Evolutionary conservation across 2,329 filamentous ascomycete genomes (phyloP).

Genomic region (Aureobasidium uvarum): DNA sequence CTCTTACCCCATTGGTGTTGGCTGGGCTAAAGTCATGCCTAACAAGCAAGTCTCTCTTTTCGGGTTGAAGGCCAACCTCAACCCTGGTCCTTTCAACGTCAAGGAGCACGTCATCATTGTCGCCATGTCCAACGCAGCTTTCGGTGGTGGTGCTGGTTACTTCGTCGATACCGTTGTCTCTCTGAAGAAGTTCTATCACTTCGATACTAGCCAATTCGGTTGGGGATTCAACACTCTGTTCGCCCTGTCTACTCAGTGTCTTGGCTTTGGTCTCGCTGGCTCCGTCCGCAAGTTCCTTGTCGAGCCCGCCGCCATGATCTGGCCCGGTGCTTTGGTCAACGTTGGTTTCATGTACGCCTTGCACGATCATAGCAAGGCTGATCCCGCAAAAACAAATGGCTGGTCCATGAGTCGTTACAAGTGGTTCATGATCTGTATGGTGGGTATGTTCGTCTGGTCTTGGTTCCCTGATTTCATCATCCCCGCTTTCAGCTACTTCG

Average conservation of each 20-base stretch:
- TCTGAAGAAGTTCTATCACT: conserved; percentile 70
- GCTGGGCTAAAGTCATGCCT: conserved; percentile 55
- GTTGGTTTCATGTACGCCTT: conserved; percentile 73
- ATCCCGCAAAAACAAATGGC: conserved; percentile 62
- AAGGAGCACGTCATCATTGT: conserved; percentile 36
- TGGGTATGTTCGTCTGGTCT: conserved; percentile 71
- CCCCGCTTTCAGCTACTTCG: conserved; percentile 85
- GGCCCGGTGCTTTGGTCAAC: conserved; percentile 86
- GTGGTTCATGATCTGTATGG: conserved; percentile 76
- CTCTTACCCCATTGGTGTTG: conserved; percentile 75
- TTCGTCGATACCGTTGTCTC: conserved; percentile 34
- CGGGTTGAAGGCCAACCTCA: conserved; percentile 55
- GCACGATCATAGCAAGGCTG: conserved; percentile 68
- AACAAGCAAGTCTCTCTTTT: conserved; percentile 56
- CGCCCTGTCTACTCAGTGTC: conserved; percentile 79
- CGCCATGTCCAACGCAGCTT: conserved; percentile 52
- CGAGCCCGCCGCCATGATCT: conserved; percentile 84
- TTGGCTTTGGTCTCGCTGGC: conserved; percentile 83
- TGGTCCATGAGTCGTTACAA: conserved; percentile 81
- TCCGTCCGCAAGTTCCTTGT: conserved; percentile 77
- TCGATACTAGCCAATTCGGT: conserved; percentile 58
- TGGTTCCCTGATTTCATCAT: conserved; percentile 79
- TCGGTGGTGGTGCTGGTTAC: conserved; percentile 42
- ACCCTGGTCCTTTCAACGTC: conserved; percentile 50
- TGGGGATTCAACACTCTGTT: conserved; percentile 80